Evolutionary conservation across 805 yeast genomes (phyloP).

Genomic region (Candida maesae): DNA sequence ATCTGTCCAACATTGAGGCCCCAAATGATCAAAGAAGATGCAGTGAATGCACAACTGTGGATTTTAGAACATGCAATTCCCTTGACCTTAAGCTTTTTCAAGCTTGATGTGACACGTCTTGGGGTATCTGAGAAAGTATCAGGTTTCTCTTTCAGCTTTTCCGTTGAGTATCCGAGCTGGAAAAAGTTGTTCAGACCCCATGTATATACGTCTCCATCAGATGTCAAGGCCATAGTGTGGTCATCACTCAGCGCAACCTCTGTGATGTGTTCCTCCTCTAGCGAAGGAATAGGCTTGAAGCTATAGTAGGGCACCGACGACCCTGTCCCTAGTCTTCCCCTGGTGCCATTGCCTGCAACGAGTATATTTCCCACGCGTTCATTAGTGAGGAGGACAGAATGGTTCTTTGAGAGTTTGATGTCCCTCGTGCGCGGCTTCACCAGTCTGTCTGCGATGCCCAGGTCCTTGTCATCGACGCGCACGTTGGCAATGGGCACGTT

Average conservation of each 20-base stretch:
- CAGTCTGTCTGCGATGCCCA: conserved; percentile 27
- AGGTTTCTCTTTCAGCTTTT: conserved; percentile 23
- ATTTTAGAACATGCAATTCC: conserved; percentile 55
- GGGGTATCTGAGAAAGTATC: conserved; percentile 28
- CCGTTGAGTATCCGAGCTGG: conserved; percentile 59
- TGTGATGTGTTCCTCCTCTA: conserved; percentile 32
- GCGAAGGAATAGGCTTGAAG: conserved; percentile 40
- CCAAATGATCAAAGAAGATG: conserved; percentile 54
- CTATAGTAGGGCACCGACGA: conserved; percentile 38
- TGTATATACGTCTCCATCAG: conserved; percentile 51
- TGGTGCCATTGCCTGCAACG: conserved; percentile 62
- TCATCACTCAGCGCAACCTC: conserved; percentile 55
- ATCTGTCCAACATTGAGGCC: conserved; percentile 82
- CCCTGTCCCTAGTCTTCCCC: conserved; percentile 70
- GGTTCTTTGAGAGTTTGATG: conserved; percentile 58
- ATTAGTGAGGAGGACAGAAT: conserved; percentile 55
- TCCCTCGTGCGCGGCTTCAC: conserved; percentile 44
- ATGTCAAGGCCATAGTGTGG: conserved; percentile 59
- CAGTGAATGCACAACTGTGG: conserved; percentile 61
- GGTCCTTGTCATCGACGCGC: conserved; percentile 10
- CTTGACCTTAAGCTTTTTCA: conserved; percentile 25
- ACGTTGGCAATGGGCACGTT: conserved; percentile 29
- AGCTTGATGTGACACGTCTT: conserved; percentile 22
- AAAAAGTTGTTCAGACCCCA: conserved; percentile 76
- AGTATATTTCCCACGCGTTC: conserved; percentile 44